Conservation (phyloP, 495 filamentous ascomycete genomes). For the Staphylotrichum tortipilum region DNA sequence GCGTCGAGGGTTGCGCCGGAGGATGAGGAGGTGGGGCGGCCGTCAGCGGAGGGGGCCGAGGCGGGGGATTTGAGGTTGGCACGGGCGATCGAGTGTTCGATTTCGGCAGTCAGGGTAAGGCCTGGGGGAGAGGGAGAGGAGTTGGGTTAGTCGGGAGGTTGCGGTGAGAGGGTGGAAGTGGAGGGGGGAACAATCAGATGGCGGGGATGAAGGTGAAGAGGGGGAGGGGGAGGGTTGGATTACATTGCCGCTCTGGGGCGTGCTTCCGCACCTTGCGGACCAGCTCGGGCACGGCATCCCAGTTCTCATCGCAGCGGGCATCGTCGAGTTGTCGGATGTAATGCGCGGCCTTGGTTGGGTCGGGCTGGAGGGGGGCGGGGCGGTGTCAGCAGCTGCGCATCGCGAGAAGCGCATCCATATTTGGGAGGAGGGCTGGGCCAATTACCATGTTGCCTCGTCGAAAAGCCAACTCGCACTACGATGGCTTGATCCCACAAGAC, state of each 20-base stretch:
- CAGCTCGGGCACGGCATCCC: conserved; percentile 84
- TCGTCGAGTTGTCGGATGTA: conserved; percentile 75
- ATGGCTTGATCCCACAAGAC: conserved; percentile 21
- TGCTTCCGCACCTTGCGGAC: conserved; percentile 89
- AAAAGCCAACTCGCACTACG: conserved; percentile 27
- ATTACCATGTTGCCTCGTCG: conserved; percentile 23
- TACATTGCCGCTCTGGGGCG: conserved; percentile 80
- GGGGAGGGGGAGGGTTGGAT: conserved; percentile 18
- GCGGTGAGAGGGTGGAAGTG: not conserved
- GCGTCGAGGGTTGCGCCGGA: conserved; percentile 20
- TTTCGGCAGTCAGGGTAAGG: conserved; percentile 63
- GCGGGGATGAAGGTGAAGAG: too few relatives aligned
- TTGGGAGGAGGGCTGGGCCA: too few relatives aligned
- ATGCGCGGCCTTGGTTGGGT: conserved; percentile 59
- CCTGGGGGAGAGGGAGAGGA: conserved; percentile 38
- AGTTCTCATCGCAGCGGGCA: conserved; percentile 78
- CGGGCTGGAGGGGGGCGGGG: conserved; percentile 23
- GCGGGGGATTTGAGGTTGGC: conserved; percentile 38
- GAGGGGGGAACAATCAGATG: too few relatives aligned
- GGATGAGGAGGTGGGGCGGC: conserved; percentile 3
- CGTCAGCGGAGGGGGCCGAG: conserved; percentile 30
- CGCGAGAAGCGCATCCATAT: too few relatives aligned
- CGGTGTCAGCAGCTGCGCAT: too few relatives aligned
- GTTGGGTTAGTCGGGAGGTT: not conserved
- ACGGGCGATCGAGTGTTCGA: conserved; percentile 54